Base-by-base conservation (phyloP, 345 rosid genomes). In the Eucalyptus guilfoylei region DNA sequence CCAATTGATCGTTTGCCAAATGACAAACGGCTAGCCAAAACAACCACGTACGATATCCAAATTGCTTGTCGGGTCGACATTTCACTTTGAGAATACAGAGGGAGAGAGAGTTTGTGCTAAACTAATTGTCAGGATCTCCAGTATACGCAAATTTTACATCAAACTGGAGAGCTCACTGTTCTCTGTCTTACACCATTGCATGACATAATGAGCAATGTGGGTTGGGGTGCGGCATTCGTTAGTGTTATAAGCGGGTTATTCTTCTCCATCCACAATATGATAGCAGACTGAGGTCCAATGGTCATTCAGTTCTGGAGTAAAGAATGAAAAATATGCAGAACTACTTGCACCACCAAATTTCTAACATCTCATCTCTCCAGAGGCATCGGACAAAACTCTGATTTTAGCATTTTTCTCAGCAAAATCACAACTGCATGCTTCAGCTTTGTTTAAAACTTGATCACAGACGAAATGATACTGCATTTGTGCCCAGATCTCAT, bases 121-220 rank as follows among this genome's bases (percentile, higher is more conserved):
- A 32, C 42, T 67, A 16, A 32, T 67, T 55, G 62, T 55, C 28
- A 26, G 62, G 62, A 10, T 72, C 81, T 0, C 44, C 5, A 0
- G 0, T 19, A 11, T 3, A 16, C 0, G 7, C 80, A 69, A 32
- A 32, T 37, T 40, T 76, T 6, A 40, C 9, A 40, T 76, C 85
- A 11, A 40, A 76, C 28, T 5, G 28, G 15, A 37, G 83, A 76
- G 19, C 21, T 64, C 40, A 15, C 34, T 17, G 19, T 8, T 7
- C 76, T 64, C 40, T 64, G 76, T 64, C 37, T 15, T 64, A 64
- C 21, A 64, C 76, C 40, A 3, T 14, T 15, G 21, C 76, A 15
- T 3, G 5, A 0, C 26, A 3, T 1, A 15, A 0, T 17, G 26
- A 17, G 26, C 11, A 44, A 72, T 72, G 44, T 5, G 2, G 45